Evolutionary conservation across 1,284 basidiomycete genomes (phyloP).

Genomic region (Rhodotorula sp.): DNA sequence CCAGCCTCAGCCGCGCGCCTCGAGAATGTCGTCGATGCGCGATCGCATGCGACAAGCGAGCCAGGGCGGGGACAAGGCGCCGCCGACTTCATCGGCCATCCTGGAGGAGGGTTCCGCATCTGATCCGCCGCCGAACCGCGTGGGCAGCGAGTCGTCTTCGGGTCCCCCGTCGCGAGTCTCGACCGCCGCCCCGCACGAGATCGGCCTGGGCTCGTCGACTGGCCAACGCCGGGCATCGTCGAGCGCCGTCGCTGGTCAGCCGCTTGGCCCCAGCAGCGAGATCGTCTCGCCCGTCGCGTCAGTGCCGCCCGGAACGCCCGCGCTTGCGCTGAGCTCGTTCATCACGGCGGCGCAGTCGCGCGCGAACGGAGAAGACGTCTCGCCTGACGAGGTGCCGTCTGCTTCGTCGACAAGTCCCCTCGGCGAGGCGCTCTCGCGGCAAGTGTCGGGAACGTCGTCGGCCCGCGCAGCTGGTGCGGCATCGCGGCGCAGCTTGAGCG

Average conservation of each 20-base stretch:
- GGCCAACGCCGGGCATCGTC: slow-evolving; percentile 1
- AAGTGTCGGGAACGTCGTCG: background rate
- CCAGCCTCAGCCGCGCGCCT: slow-evolving; percentile 61
- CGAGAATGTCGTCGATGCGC: slow-evolving; percentile 5
- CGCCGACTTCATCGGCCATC: background rate
- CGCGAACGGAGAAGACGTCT: slow-evolving; percentile 9
- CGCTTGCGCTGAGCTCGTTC: slow-evolving; percentile 40
- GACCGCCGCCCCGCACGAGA: slow-evolving; percentile 33
- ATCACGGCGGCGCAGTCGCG: slow-evolving; percentile 31
- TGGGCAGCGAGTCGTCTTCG: background rate
- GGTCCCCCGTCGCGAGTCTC: background rate
- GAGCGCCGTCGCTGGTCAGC: background rate
- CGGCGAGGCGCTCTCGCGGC: background rate
- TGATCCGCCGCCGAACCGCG: background rate
- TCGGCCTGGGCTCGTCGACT: slow-evolving; percentile 32
- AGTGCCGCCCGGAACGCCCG: slow-evolving; percentile 29
- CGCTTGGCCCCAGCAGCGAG: background rate
- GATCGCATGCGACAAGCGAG: slow-evolving; percentile 11
- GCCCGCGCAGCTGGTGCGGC: background rate
- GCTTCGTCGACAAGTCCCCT: background rate
- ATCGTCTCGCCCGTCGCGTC: background rate
- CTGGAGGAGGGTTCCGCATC: slow-evolving; percentile 4
- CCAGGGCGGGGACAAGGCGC: background rate
- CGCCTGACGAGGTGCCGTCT: slow-evolving; percentile 11
- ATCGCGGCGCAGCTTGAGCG: slow-evolving; percentile 13